phyloP scores from a whole-genome alignment of 2,329 filamentous ascomycete species.

The Sordariomycetes sp. region DNA sequence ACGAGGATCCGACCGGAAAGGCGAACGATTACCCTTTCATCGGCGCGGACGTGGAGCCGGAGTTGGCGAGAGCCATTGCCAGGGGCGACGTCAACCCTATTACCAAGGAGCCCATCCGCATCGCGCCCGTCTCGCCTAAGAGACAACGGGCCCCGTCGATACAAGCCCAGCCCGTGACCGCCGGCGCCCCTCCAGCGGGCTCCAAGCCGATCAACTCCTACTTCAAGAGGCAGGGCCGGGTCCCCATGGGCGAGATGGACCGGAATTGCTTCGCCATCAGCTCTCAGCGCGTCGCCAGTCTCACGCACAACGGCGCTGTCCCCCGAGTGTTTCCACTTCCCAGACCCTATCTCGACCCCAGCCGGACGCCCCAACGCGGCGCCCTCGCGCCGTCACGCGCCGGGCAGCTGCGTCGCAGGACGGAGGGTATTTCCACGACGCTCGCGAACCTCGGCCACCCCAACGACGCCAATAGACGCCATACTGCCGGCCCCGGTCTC shows the following conservation, averaged over 20 bases:
- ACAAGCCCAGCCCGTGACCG: constrained; percentile 4
- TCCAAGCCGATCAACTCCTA: constrained; percentile 43
- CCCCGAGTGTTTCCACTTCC: constrained; percentile 49
- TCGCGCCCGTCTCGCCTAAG: constrained; percentile 29
- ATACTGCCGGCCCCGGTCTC: constrained; percentile 6
- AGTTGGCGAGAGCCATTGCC: constrained; percentile 65
- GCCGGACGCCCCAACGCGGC: constrained; percentile 10
- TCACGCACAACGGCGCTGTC: constrained; percentile 37
- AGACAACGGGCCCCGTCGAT: constrained; percentile 25
- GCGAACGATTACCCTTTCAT: constrained; percentile 71
- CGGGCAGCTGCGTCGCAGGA: constrained; percentile 35
- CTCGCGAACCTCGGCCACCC: constrained; percentile 14
- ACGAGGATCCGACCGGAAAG: constrained; percentile 50
- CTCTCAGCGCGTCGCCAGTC: constrained; percentile 31
- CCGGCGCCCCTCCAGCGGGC: constrained; percentile 14
- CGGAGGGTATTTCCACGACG: constrained; percentile 38
- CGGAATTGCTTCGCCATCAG: constrained; percentile 49
- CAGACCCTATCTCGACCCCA: constrained; percentile 40
- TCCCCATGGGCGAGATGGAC: constrained; percentile 53
- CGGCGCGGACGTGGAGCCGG: constrained; percentile 58
- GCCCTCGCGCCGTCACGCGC: constrained; percentile 15
- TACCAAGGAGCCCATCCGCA: constrained; percentile 59
- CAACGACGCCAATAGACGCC: constrained; percentile 3
- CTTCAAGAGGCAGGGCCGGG: constrained; percentile 37
- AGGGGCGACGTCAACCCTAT: constrained; percentile 79